Base-by-base conservation (phyloP, 371 early-diverging fungal species). In the Syncephalastrum monosporum region DNA sequence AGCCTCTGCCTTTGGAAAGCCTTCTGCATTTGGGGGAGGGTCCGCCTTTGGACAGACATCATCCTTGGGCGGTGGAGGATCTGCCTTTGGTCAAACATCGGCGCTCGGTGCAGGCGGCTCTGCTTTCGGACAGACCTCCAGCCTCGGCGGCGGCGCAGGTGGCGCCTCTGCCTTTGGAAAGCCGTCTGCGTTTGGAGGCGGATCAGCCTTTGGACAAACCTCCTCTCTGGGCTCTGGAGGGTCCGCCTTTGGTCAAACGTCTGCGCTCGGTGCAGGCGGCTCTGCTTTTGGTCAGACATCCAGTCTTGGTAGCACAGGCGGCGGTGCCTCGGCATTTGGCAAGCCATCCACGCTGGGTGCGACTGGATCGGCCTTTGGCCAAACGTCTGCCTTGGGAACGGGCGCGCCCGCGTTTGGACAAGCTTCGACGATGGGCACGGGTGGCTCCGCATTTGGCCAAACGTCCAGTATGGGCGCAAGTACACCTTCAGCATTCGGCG, bases 41-140 rank as follows among this genome's bases (percentile, higher is more conserved):
- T 38, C 67, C 25, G 65, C 71, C 0, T 76, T 73, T 65, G 77
- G 71, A 16, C 41, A 50, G 13, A 48, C 71, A 16, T 64, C 64
- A 13, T 29, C 61, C 3, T n/a, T 55, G 19, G 61, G 62, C 17
- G 66, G 66, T 25, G 27, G 57, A 3, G 52, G 42, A 8, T 17
- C 60, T 13, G 56, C 65, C 4, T 63, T 72, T 61, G 74, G 68
- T 12, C 43, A 52, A 23, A 56, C 61, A 51, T 56, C 64, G 27
- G 25, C 53, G 2, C 43, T 62, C 14, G 68, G 61, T 3, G 25
- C 53, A 14, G 56, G 56, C 42, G 46, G 27, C 23, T 14, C 53
- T 21, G 61, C 68, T 6, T 70, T 61, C 52, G 74, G 71, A 2
- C 46, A 57, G 21, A 25, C 73, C 19, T 59, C 58, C 23, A 29